Conservation (phyloP, 2,329 filamentous ascomycete species). For the Stagonosporopsis vannaccii region DNA sequence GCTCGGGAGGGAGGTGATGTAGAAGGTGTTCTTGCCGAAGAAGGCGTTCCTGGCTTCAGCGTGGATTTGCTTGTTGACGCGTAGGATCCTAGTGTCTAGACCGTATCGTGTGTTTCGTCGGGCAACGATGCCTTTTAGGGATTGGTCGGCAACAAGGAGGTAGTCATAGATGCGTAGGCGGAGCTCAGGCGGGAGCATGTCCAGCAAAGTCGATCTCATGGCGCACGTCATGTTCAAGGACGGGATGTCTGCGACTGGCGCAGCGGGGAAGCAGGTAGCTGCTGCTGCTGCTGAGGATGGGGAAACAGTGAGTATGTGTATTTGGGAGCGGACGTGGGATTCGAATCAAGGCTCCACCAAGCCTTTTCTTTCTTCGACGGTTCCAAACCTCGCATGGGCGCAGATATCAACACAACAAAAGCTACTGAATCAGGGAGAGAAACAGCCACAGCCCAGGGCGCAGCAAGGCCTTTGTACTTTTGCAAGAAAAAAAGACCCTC, state of each 20-base stretch:
- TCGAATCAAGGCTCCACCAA: conserved; percentile 18
- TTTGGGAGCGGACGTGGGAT: conserved; percentile 4
- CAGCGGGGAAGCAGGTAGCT: conserved; percentile 1
- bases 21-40: conserved; percentile 52
- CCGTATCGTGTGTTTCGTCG: conserved; percentile 36
- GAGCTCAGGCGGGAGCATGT: conserved; percentile 40
- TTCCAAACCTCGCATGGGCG: conserved; percentile 13
- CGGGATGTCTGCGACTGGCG: conserved; percentile 2
- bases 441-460: conserved; percentile 5
- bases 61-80: conserved; percentile 50
- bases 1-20: conserved; percentile 28
- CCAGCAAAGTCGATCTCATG: conserved; percentile 18
- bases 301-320: conserved; percentile 15
- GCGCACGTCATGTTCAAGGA: conserved; percentile 2
- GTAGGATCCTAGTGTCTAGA: conserved; percentile 48
- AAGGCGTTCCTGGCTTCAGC: conserved; percentile 52
- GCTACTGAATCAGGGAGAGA: background rate
- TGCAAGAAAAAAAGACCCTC: background rate
- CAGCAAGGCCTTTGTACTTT: conserved; percentile 12
- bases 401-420: background rate
- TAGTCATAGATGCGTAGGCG: conserved; percentile 40
- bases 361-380: conserved; percentile 20
- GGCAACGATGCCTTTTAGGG: conserved; percentile 31
- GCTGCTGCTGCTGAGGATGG: conserved; percentile 1
- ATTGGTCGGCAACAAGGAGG: conserved; percentile 30